Evolutionary conservation across 345 rosid genomes (phyloP).

Genomic region (Hypericum perforatum): DNA sequence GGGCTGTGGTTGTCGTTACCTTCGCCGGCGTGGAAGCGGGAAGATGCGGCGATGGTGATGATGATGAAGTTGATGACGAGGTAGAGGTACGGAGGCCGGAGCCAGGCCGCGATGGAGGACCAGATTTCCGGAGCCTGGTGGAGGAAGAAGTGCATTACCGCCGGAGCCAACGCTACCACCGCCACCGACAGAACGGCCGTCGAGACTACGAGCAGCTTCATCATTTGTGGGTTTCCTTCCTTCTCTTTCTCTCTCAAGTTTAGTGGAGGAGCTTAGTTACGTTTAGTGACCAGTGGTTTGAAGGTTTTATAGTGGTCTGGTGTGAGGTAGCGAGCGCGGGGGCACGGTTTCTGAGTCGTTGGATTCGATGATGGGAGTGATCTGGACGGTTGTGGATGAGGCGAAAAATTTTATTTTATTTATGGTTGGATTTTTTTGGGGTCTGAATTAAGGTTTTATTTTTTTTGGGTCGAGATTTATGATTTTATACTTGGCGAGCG

Average conservation of each 20-base stretch:
- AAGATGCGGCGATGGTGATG: constrained; percentile 41
- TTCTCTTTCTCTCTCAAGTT: neutral
- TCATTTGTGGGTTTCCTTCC: constrained; percentile 4
- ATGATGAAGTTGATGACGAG: constrained; percentile 42
- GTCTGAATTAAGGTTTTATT: neutral
- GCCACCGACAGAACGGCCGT: constrained; percentile 23
- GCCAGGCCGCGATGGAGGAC: constrained; percentile 40
- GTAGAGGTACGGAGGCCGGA: constrained; percentile 49
- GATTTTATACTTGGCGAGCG: too few species aligned
- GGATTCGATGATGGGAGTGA: neutral
- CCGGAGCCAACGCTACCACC: constrained; percentile 26
- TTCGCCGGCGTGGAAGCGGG: constrained; percentile 26
- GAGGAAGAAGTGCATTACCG: constrained; percentile 22
- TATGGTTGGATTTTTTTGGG: neutral
- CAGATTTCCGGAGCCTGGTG: constrained; percentile 29
- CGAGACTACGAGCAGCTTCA: constrained; percentile 26
- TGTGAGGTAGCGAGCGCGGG: too few species aligned
- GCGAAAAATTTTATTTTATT: neutral
- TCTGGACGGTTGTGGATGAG: constrained; percentile 4
- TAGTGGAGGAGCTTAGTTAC: too few species aligned
- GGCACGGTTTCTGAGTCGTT: constrained; percentile 3
- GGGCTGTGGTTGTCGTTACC: constrained; percentile 1
- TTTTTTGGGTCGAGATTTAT: neutral
- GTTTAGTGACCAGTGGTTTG: too few species aligned
- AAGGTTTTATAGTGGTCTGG: neutral